Base-by-base conservation (phyloP, 2,329 filamentous ascomycete genomes). In the Aspergillus sclerotialis region DNA sequence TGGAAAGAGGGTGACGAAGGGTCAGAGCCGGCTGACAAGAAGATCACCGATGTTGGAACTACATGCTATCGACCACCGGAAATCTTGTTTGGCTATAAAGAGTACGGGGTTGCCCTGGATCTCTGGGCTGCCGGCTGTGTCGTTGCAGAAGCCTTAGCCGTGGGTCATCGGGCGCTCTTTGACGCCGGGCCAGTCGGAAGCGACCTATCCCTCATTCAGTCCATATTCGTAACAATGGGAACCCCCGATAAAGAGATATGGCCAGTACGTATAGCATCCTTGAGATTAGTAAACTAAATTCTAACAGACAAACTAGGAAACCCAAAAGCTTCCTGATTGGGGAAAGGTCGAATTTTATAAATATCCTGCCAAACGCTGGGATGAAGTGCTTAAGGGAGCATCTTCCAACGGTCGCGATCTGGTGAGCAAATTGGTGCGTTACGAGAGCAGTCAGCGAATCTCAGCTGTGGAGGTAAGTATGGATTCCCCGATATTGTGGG, bases 41-140 rank as follows among this genome's bases (percentile, higher is more conserved):
- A 96, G 61, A 83, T 94, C 33, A 81, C 92, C 6, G 93, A 98
- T 56, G 84, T 98, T 16, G 92, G 92, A 23, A 96, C 90, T 1
- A 90, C 89, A 0, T 78, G 84, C 31, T 98, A 98, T 63, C 79
- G 93, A 13, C 76, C 90, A 0, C 92, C 92, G 0, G 93, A 98
- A 54, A 75, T 89, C 1, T 70, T 98, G 5, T 96, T 98, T 55
- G 92, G 88, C 0, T 73, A 89, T 57, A 78, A 73, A 32, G 65
- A 69, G 0, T 98, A 98, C 53, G 75, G 73, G 2, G 58, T 75
- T 0, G 70, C 75, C 7, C 72, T 96, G 3, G 92, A 98, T 58
- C 78, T 96, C 63, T 98, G 93, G 92, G 84, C 80, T 4, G 74
- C 83, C 0, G 92, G 93, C 1, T 82, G 82, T 42, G 82, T 94